Base-by-base conservation (phyloP, 257 asterid genomes). In the Plantago elongata region DNA sequence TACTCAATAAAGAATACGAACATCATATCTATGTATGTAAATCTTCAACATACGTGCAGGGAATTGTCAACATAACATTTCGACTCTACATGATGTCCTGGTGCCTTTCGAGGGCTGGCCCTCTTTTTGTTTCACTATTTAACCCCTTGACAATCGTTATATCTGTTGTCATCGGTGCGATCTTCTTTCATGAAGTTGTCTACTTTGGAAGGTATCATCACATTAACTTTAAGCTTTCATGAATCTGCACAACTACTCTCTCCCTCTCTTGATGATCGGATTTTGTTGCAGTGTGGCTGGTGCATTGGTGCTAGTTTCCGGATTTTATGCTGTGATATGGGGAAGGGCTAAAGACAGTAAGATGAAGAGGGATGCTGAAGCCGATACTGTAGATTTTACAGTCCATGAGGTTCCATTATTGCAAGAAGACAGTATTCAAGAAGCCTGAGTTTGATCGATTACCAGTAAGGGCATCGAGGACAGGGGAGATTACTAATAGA, bases 91-190 rank as follows among this genome's bases (percentile, higher is more conserved):
- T 79, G 72, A 73, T 78, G 74, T 69, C 82, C 1, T 83, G 89
- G 89, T 83, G 86, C 79, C 80, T 83, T 27, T 56, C 75, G 29
- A 79, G 75, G 75, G 71, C 73, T 9, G 84, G 83, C n/a, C 89
- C 89, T 4, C 89, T 83, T 22, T 77, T 83, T 37, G 89, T 83
- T 9, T 79, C 89, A 22, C 66, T 83, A 44, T 83, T 83, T 22
- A 77, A 77, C 17, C 89, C 89, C 0, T 62, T 83, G 68, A 72
- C 77, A 15, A 71, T 79, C 11, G 81, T 83, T 65, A 56, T 79
- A 43, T 74, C 89, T 16, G 67, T 66, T 45, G 65, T 66, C 69
- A 72, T 79, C 42, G 84, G 79, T 1, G 69, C 76, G 52, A 29
- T 77, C 59, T 79, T 78, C 65, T 38, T 72, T 4, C 72, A 72